Evolutionary conservation across 2,329 filamentous ascomycete genomes (phyloP).

Genomic region (Claviceps maximensis): DNA sequence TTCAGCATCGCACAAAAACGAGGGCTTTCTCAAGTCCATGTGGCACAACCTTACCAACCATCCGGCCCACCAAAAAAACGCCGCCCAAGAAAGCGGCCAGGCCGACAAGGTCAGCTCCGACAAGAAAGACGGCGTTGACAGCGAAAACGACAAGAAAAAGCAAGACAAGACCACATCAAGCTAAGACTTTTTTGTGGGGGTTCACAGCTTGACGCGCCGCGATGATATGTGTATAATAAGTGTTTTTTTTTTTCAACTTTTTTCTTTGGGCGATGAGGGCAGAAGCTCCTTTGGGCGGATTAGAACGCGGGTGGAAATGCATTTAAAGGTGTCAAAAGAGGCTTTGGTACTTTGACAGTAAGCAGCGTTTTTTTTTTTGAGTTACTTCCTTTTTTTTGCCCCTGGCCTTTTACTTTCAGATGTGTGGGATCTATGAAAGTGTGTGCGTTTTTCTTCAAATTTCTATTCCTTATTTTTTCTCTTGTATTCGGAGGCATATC

Average conservation of each 20-base stretch:
- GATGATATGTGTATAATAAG: conserved; percentile 12
- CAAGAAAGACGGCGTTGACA: conserved; percentile 5
- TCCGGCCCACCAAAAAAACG: conserved; percentile 34
- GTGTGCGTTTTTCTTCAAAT: not conserved
- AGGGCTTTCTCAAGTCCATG: conserved; percentile 83
- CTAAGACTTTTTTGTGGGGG: conserved; percentile 9
- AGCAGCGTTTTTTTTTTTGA: conserved; percentile 8
- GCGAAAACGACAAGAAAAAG: conserved; percentile 9
- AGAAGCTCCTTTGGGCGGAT: conserved; percentile 6
- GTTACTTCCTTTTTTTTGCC: not conserved
- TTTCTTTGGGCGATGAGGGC: not conserved
- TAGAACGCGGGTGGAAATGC: conserved; percentile 12
- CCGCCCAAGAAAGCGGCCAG: conserved; percentile 15
- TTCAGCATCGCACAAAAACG: conserved; percentile 50
- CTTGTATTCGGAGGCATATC: too few species aligned
- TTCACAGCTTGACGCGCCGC: conserved; percentile 12
- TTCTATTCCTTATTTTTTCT: not conserved
- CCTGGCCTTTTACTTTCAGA: conserved; percentile 7
- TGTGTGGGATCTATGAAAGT: too few species aligned
- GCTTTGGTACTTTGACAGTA: conserved; percentile 8
- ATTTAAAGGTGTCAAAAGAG: conserved; percentile 26
- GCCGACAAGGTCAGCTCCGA: conserved; percentile 10
- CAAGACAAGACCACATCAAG: conserved; percentile 14
- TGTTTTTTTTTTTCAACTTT: not conserved
- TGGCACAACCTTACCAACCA: conserved; percentile 90